A percentile compares a stretch with the other conserved stretches of the same genome.
Conservation (phyloP, 2,329 filamentous ascomycete genomes). For the Xylariales sp. region DNA sequence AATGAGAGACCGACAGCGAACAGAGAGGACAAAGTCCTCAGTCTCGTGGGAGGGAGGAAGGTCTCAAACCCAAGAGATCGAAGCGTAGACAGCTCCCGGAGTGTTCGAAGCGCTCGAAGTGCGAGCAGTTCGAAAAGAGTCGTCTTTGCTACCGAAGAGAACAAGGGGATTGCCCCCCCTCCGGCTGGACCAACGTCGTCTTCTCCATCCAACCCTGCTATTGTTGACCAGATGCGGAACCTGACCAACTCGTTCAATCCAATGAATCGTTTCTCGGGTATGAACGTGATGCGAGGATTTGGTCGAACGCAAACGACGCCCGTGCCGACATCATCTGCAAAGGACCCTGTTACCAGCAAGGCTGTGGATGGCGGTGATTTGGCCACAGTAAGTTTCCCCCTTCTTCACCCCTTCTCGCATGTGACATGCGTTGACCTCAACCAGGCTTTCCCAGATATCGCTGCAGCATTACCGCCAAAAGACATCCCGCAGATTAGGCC, state of each 20-base stretch:
- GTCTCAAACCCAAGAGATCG: conserved; percentile 51
- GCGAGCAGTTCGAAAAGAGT: conserved; percentile 56
- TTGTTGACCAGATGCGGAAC: conserved; percentile 76
- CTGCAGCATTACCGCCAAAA: conserved; percentile 49
- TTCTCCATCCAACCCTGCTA: conserved; percentile 47
- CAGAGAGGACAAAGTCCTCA: conserved; percentile 62
- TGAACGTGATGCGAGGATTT: conserved; percentile 71
- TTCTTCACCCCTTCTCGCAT: background rate
- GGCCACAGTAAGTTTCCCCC: conserved; percentile 43
- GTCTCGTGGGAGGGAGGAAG: conserved; percentile 65
- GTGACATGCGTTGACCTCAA: background rate
- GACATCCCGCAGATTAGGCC: conserved; percentile 53
- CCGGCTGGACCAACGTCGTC: conserved; percentile 25
- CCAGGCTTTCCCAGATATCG: conserved; percentile 59
- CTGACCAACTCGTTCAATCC: conserved; percentile 79
- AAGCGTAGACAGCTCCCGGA: conserved; percentile 69
- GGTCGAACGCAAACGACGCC: conserved; percentile 50
- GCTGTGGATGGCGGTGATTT: conserved; percentile 50
- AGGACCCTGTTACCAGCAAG: conserved; percentile 17
- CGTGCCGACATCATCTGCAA: conserved; percentile 30
- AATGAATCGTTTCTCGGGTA: conserved; percentile 70
- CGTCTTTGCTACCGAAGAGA: conserved; percentile 41
- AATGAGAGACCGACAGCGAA: conserved; percentile 28
- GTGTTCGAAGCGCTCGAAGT: conserved; percentile 53
- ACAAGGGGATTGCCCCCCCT: conserved; percentile 32